Base-by-base conservation (phyloP, 2,329 filamentous ascomycete genomes). In the Calonectria leucothoes region DNA sequence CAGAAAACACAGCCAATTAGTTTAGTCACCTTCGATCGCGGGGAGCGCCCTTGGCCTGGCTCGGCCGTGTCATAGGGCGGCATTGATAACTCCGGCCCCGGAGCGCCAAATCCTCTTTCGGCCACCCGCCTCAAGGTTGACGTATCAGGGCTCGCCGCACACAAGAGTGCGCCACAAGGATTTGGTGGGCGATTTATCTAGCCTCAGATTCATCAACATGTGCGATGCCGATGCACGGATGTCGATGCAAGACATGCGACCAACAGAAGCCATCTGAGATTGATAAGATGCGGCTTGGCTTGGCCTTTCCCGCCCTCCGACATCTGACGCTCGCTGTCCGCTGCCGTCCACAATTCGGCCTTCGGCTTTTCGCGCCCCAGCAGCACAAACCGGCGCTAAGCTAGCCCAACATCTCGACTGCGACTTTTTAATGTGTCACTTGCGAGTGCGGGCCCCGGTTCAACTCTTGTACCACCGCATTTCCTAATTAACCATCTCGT, bases 391-490 rank as follows among this genome's bases (percentile, higher is more conserved):
- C 20, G 37, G 70, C 70, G 66, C 70, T 69, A 69, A 69, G 45
- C 57, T 20, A 23, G 37, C 29, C 49, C 29, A 37, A 49, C 65
- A 17, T 31, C 49, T 69, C 61, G 23, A 52, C 49, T 66, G 39
- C 39, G 51, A 61, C 31, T 66, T 73, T 73, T 70, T 73, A 49
- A 66, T 61, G 49, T 66, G 59, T 33, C 66, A 65, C 71, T 70
- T 42, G 42, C 66, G 39, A 66, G 45, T 59, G 59, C 57, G 55
- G 49, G 57, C 66, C 65, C 65, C 27, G 25, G 64, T 49, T 59
- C 70, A 52, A 29, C 52, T 37, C 42, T 49, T 23, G 52, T 51
- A 33, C 23, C 57, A 17, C 33, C 31, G 29, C 29, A 20, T 42
- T 57, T 31, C 45, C 49, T 51, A 23, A 65, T 66, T 33, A 39